These are phyloP conservation scores for Chlorophyllum brunneum DNA, from an alignment of 768 basidiomycete species.

Conservation along the genomic window DNA sequence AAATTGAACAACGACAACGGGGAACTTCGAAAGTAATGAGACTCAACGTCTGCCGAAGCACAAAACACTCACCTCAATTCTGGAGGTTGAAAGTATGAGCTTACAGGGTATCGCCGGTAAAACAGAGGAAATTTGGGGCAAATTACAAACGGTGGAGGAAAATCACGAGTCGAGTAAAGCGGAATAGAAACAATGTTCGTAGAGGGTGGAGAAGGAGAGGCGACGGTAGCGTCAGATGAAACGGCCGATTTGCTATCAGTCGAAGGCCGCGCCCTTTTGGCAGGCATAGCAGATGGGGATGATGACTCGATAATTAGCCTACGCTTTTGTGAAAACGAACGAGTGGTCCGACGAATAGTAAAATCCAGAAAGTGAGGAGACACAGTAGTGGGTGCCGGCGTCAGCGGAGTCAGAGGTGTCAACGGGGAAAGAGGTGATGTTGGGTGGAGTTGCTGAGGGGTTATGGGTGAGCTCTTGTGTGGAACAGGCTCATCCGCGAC, in stretches of 20 bases:
- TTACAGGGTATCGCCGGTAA: constrained; percentile 68
- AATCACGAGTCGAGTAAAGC: constrained; percentile 38
- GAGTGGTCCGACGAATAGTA: constrained; percentile 1
- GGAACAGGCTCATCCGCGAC: not conserved
- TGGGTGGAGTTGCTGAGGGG: not conserved
- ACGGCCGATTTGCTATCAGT: not conserved
- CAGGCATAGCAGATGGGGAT: not conserved
- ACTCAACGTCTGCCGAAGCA: not conserved
- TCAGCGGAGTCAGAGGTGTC: constrained; percentile 10
- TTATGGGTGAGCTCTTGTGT: not conserved
- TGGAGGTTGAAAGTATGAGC: constrained; percentile 44
- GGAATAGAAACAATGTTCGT: not conserved
- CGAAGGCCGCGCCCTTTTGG: constrained; percentile 5
- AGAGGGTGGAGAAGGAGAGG: not conserved
- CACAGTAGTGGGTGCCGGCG: constrained; percentile 9
- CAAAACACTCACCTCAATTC: constrained; percentile 33
- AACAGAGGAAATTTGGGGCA: constrained; percentile 53
- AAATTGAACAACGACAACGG: constrained; percentile 32
- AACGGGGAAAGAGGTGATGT: constrained; percentile 8
- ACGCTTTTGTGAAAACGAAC: constrained; percentile 3
- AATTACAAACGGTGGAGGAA: constrained; percentile 46
- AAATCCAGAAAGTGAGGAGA: constrained; percentile 1
- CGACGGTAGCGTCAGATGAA: not conserved
- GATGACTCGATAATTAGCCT: not conserved
- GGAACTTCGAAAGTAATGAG: constrained; percentile 22